These are phyloP conservation scores for Entomortierella lignicola DNA, from an alignment of 192 early-diverging fungal genomes.

Conservation along the genomic window DNA sequence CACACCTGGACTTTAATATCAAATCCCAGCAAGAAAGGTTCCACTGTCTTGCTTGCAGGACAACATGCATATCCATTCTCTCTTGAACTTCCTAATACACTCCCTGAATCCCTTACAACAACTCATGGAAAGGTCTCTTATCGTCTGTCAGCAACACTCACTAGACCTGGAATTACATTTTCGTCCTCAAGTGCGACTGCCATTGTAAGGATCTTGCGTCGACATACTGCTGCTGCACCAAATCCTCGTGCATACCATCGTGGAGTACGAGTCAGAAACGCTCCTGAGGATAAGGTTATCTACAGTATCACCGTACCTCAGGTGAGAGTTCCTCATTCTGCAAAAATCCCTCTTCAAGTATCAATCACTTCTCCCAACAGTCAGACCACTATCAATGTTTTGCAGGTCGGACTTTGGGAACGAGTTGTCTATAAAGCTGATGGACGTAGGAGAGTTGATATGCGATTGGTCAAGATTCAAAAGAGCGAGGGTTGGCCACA, in stretches of 20 bases:
- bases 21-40: slow-evolving; percentile 14
- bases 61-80: slow-evolving; percentile 50
- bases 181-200: slow-evolving; percentile 14
- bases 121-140: slow-evolving; percentile 30
- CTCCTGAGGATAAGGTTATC: slow-evolving; percentile 20
- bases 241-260: slow-evolving; percentile 19
- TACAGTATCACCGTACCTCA: slow-evolving; percentile 36
- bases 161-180: slow-evolving; percentile 28
- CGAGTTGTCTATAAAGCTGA: slow-evolving; percentile 28
- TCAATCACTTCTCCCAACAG: slow-evolving; percentile 25
- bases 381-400: slow-evolving; percentile 4
- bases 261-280: slow-evolving; percentile 13
- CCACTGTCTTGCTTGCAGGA: slow-evolving; percentile 20
- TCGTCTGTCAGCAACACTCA: slow-evolving; percentile 32
- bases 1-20: slow-evolving; percentile 37
- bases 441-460: slow-evolving; percentile 25
- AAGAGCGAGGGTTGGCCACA: slow-evolving; percentile 47
- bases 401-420: slow-evolving; percentile 47
- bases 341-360: slow-evolving; percentile 37
- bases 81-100: slow-evolving; percentile 37
- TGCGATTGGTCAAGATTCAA: slow-evolving; percentile 46
- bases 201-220: slow-evolving; percentile 16
- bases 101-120: slow-evolving; percentile 38
- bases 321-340: slow-evolving; percentile 23
- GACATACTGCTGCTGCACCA: neutral